Conservation (phyloP, 768 basidiomycete genomes). For the Roridomyces roridus region DNA sequence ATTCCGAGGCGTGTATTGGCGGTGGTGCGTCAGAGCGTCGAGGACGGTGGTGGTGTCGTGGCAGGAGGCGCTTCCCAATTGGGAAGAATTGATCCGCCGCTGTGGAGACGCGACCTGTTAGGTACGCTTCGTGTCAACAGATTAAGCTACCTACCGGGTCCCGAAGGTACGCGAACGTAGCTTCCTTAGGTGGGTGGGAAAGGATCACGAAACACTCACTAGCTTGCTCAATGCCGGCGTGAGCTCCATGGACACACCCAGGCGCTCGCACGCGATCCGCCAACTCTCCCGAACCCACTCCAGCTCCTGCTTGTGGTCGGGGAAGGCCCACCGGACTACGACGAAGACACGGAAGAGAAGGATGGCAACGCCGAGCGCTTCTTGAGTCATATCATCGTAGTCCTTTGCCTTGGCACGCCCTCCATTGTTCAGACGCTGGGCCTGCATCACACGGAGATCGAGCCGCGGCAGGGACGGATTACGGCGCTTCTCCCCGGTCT, state of each 20-base stretch:
- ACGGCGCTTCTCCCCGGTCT: no score
- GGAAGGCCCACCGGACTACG: constrained; percentile 3
- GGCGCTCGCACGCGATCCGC: background rate
- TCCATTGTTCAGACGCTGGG: background rate
- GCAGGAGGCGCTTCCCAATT: no score
- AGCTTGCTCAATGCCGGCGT: constrained; percentile 12
- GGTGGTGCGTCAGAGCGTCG: no score
- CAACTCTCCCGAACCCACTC: constrained; percentile 1
- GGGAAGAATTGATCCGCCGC: no score
- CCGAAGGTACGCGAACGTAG: no score
- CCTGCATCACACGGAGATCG: background rate
- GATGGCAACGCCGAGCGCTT: constrained; percentile 10
- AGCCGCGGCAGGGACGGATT: no score
- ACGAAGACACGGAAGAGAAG: constrained; percentile 1
- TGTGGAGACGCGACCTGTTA: no score
- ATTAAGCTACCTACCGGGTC: no score
- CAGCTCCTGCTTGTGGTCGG: background rate
- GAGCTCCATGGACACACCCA: background rate
- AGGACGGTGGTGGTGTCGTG: no score
- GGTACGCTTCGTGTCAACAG: no score
- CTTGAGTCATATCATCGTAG: constrained; percentile 13
- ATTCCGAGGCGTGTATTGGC: no score
- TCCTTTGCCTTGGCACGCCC: constrained; percentile 23
- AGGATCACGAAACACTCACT: constrained; percentile 1
- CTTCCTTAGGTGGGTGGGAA: background rate